phyloP scores from a whole-genome alignment of 1,284 basidiomycete genomes.

The Trichosporon inkin region DNA sequence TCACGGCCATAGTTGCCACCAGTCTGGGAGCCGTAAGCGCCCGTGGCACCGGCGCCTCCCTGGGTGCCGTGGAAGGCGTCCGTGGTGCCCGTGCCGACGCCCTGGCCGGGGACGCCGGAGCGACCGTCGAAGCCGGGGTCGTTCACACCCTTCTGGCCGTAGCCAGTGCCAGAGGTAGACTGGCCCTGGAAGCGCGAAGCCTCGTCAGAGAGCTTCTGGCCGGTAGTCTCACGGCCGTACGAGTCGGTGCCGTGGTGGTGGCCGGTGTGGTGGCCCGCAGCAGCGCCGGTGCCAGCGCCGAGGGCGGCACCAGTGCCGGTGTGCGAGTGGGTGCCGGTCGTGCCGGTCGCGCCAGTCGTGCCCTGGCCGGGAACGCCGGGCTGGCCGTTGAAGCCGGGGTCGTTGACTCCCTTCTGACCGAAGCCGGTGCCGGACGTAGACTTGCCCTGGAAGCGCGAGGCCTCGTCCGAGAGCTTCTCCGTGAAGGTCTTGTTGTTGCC shows the following conservation, averaged over 20 bases:
- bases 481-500: background rate
- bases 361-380: background rate
- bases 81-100: background rate
- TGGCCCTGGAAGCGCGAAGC: background rate
- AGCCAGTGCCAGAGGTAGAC: background rate
- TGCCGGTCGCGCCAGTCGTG: background rate
- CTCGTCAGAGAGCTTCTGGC: background rate
- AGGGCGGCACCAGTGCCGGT: background rate
- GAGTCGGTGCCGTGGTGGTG: background rate
- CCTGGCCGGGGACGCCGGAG: background rate
- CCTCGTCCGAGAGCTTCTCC: background rate
- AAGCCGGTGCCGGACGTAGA: background rate
- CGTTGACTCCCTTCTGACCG: background rate
- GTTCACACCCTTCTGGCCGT: background rate
- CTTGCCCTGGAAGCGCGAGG: background rate
- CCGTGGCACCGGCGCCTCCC: background rate
- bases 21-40: background rate
- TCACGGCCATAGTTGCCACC: background rate
- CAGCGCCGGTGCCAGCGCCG: background rate
- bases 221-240: background rate
- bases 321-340: background rate
- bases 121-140: constrained; percentile 4
- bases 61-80: background rate
- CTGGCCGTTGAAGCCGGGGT: background rate
- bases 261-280: background rate